Evolutionary conservation across 1,284 basidiomycete genomes (phyloP), one percentile per base, ranked within the genome.

Genomic region (Irpex lacteus): DNA sequence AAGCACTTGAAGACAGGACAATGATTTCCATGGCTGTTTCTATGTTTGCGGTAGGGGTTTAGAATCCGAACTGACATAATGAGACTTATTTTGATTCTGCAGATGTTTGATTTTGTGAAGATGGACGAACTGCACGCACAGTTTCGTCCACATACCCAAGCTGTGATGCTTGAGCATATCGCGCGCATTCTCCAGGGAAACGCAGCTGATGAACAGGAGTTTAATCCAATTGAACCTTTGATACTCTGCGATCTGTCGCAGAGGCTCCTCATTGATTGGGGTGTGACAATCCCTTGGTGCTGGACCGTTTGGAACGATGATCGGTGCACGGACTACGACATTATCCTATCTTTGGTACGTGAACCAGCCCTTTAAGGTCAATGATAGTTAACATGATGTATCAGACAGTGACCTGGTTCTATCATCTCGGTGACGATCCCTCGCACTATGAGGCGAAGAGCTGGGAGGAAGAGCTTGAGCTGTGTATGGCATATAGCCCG

Each of bases 301-400:
- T 92, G 90, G 89, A 72, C 70, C n/a, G 73, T 80, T 7, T 90
- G 88, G 86, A 71, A 75, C 53, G 88, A 90, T 69, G 75, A 78
- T 61, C 78, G 84, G 38, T 70, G 77, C 38, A 77, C 80, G 26
- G 74, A 84, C 54, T 76, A 80, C 2, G 86, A 88, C 61, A 76
- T 75, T 15, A 77, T 88, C 37, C 74, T 79, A 7, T 73, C 72
- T 60, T 67, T 89, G 64, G 90, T 90, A 65, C 66, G 82, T 70
- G 9, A n/a, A 3, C 6, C 26, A 26, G 32, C 11, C 37, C 11
- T 60, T 19, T 9, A 19, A 36, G 50, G 26, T 44, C 26, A 34
- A 65, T 34, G 15, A 32, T 56, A 47, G 54, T 47, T 47, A 34
- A 19, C 9, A 3, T 11, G 1, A 55, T 26, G n/a, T 19, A 36